phyloP scores from a whole-genome alignment of 148 eudicot genomes.

The Camellia japonica region DNA sequence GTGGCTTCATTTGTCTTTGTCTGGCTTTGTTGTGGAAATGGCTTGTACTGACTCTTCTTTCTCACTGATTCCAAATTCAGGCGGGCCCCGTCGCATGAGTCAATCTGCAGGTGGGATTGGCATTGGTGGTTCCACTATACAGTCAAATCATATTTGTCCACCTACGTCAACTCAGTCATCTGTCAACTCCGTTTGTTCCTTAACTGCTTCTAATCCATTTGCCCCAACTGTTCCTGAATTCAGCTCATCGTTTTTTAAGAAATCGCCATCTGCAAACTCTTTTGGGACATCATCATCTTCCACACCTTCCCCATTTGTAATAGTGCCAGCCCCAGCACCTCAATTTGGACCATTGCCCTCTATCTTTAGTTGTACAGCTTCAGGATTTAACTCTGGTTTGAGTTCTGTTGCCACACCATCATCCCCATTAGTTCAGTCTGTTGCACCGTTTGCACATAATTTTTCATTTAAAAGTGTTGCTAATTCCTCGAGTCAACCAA shows the following conservation, averaged over 20 bases:
- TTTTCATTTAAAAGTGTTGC: too few relatives aligned
- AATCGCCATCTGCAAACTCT: background rate
- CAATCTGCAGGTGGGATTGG: conserved; percentile 8
- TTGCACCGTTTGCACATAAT: background rate
- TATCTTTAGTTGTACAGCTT: background rate
- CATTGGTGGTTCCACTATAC: background rate
- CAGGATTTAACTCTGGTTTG: background rate
- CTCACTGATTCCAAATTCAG: background rate
- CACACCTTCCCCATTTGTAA: background rate
- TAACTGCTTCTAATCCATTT: conserved; percentile 6
- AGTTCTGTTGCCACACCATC: background rate
- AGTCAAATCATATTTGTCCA: background rate
- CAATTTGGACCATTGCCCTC: background rate
- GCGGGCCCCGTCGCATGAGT: background rate
- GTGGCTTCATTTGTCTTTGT: background rate
- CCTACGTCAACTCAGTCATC: background rate
- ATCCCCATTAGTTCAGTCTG: conserved; percentile 6
- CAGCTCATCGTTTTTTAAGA: background rate
- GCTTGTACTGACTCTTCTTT: background rate
- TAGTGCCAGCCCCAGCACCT: background rate
- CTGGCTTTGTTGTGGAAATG: background rate
- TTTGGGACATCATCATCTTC: background rate
- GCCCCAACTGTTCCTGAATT: background rate
- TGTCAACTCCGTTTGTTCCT: background rate
- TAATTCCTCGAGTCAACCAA: too few relatives aligned